Base-by-base conservation (phyloP, 1,284 basidiomycete genomes). In the Lignosus rhinocerotis region DNA sequence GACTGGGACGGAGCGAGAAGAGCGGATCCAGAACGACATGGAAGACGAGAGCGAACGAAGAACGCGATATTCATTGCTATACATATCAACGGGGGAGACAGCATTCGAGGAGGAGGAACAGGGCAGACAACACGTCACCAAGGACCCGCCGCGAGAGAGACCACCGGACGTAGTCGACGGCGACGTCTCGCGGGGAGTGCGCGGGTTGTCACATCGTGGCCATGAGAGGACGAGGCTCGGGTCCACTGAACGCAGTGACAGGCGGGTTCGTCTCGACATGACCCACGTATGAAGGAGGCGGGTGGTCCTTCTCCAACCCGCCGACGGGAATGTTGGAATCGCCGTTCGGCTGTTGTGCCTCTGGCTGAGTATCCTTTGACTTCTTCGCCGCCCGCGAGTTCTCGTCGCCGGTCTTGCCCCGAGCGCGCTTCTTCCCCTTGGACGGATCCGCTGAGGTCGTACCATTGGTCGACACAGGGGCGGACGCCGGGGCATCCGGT, bases 361-460 rank as follows among this genome's bases (percentile, higher is more conserved):
- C 42, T 59, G 51, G 47, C 49, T n/a, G 38, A 30, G 30, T 59
- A 12, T 61, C 65, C 66, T 76, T 79, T 16, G 58, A 48, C 62
- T 76, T 78, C 69, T 75, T 79, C 33, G 52, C 21, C 56, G 73
- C 73, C 8, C 67, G 51, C 8, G 68, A 66, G 39, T 65, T 62
- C 6, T 71, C 69, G 49, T 75, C 76, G 44, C 65, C 61, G 8
- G 67, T 69, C 55, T 70, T 67, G 16, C 65, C 38, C 33, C 66
- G 63, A 11, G 68, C 55, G 11, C 65, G 66, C 51, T 69, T 69
- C 50, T 64, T 67, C 30, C 61, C 43, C 48, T 71, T 70, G 34
- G 39, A 31, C 3, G 59, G 25, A 19, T 60, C 59, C n/a, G 59
- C 34, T 6, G 62, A 51, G 21, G 55, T 62, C 64, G 44, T 58